Evolutionary conservation across 2,329 filamentous ascomycete species (phyloP).

Genomic region (Cyphellophora attinorum): DNA sequence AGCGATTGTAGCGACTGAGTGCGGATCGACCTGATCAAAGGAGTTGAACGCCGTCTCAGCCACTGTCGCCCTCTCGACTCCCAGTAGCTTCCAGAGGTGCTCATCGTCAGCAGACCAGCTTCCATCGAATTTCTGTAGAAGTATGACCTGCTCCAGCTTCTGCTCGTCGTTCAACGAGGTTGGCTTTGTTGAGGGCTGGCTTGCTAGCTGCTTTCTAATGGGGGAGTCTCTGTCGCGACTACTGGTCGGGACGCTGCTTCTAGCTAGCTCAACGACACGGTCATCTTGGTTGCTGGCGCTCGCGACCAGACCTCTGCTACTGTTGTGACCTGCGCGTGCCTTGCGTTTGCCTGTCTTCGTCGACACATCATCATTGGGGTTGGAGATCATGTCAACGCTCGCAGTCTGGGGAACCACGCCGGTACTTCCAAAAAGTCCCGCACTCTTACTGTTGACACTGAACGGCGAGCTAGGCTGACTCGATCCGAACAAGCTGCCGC

Average conservation of each 20-base stretch:
- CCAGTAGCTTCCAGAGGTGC: constrained; percentile 17
- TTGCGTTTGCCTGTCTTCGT: no score
- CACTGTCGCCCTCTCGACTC: constrained; percentile 3
- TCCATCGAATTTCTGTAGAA: constrained; percentile 48
- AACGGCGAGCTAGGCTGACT: no score
- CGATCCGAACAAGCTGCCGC: no score
- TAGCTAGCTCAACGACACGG: not conserved
- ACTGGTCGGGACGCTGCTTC: not conserved
- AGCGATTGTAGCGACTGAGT: constrained; percentile 28
- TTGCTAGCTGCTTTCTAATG: no score
- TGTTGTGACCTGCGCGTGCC: no score
- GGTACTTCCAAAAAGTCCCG: no score
- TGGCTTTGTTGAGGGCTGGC: no score
- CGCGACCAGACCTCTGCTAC: not conserved
- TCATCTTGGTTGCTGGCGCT: not conserved
- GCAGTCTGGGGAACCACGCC: no score
- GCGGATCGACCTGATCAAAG: constrained; percentile 4
- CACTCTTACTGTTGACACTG: no score
- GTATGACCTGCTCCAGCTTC: constrained; percentile 37
- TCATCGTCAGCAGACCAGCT: constrained; percentile 37
- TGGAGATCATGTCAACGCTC: no score
- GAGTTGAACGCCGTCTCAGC: constrained; percentile 6
- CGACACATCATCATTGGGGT: no score
- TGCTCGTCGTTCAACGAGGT: constrained; percentile 1
- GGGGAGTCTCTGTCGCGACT: not conserved